Evolutionary conservation across 495 filamentous ascomycete species (phyloP), one percentile per base, ranked within the genome.

Genomic region (Penicillium crystallinum): DNA sequence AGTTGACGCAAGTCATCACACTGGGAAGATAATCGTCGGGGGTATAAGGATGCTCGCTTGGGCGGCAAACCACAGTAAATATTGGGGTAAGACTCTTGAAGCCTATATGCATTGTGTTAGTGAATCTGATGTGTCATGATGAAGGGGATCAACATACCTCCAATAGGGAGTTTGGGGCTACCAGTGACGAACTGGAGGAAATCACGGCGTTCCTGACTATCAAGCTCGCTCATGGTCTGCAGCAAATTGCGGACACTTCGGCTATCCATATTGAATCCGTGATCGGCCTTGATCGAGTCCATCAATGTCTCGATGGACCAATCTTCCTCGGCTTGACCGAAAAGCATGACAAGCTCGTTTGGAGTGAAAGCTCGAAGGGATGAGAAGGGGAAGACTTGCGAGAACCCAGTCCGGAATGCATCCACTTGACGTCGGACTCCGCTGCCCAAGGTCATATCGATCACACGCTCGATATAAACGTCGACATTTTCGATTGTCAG

Each of bases 1-100:
- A 99, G 66, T 99, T 99, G 66, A 96, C 93, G 68, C 95, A 97
- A 38, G 95, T 99, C 95, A 99, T 99, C 64, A 97, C 95, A 62
- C 91, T 97, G 21, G 95, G 91, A 30, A 99, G 78, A 58, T 97
- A 97, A 70, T 97, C 95, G 65, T 99, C 95, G 3, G 93, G 95
- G 7, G 86, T 88, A 68, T 90, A 95, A 2, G 93, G 93, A 7
- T 90, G 84, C 61, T 99, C 95, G 73, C 89, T 95, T 6, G 93
- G 92, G 68, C 95, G 96, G 76, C 95, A 97, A 15, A 99, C 95
- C 35, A 99, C 95, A 8, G 95, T 99, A 65, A 99, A 96, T 79
- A 97, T 95, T 6, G 95, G 95, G 3, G 89, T 97, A 31, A 99
- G 81, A 69, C 82, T 86, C 76, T 93, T 96, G 83, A 99, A 99